phyloP scores from a whole-genome alignment of 768 basidiomycete species.

The Mycena belliarum region DNA sequence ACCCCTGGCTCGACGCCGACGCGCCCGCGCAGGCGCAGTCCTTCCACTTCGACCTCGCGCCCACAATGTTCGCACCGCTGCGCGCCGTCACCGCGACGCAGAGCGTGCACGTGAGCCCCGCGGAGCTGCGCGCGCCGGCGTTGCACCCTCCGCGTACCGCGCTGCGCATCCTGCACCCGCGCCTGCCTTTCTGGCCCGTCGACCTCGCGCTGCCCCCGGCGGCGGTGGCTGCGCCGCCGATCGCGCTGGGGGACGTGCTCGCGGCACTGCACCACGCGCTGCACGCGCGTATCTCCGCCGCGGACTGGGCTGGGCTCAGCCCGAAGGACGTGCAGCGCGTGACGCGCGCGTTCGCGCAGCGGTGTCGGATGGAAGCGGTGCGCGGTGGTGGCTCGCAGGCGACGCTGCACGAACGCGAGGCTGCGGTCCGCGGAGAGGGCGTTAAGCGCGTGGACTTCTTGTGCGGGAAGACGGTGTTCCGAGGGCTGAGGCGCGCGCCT shows the following conservation, averaged over 20 bases:
- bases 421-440: neutral
- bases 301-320: constrained; percentile 33
- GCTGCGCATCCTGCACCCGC: constrained; percentile 44
- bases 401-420: neutral
- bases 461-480: neutral
- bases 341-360: neutral
- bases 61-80: constrained; percentile 7
- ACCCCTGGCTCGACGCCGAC: constrained; percentile 33
- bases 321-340: constrained; percentile 13
- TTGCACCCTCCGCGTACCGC: constrained; percentile 38
- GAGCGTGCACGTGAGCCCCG: neutral
- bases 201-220: constrained; percentile 29
- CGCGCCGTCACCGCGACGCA: neutral
- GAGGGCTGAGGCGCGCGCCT: neutral
- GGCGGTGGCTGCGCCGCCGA: neutral
- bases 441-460: neutral
- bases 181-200: constrained; percentile 42
- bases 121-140: constrained; percentile 37
- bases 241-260: constrained; percentile 13
- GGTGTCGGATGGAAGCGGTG: neutral
- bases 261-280: constrained; percentile 4
- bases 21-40: constrained; percentile 20
- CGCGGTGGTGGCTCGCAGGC: neutral
- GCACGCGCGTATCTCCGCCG: constrained; percentile 23
- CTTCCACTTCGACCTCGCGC: constrained; percentile 42